Base-by-base conservation (phyloP, 352 stramenopile species). In the Globisporangium uncinulatum region DNA sequence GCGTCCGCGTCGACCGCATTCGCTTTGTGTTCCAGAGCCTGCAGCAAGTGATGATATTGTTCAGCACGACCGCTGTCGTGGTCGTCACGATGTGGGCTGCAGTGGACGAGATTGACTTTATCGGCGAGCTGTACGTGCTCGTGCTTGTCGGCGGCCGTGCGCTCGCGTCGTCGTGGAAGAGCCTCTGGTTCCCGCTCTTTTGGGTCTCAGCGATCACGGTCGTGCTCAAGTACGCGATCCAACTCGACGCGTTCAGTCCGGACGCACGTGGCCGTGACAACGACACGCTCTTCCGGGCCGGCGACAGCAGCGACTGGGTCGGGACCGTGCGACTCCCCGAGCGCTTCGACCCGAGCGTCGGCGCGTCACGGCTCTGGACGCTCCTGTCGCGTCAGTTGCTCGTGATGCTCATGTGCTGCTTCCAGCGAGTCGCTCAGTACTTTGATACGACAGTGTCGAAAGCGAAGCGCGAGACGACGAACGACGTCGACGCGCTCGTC, bases 131-230 rank as follows among this genome's bases (percentile, higher is more conserved):
- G 6, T 93, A 93, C 47, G 68, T 91, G 21, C n/a, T 89, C 10
- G 61, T 86, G 2, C 59, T 93, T 32, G 62, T 91, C 6, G 54
- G 69, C 4, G 80, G 80, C 5, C 71, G 83, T 29, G 73, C 77
- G 10, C 50, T 93, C 24, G 70, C 64, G 6, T 65, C 71, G 17
- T 72, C 75, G 14, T 93, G 83, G 83, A 79, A 80, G 50, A 76
- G 74, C 42, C 54, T 93, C 10, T 93, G 83, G 83, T 83, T 87
- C 41, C 83, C 83, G 19, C 59, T 93, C 13, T 93, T 91, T 48
- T 93, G 83, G 80, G 67, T 93, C 2, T 86, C 80, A 43, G 67
- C 71, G 14, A 63, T 86, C 6, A 69, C 77, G 13, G 69, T 87
- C 31, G 57, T 81, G 5, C 46, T 85, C 24, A 86, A 79, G 31